phyloP scores from a whole-genome alignment of 495 filamentous ascomycete genomes.

The Mytilinidion resinicola region DNA sequence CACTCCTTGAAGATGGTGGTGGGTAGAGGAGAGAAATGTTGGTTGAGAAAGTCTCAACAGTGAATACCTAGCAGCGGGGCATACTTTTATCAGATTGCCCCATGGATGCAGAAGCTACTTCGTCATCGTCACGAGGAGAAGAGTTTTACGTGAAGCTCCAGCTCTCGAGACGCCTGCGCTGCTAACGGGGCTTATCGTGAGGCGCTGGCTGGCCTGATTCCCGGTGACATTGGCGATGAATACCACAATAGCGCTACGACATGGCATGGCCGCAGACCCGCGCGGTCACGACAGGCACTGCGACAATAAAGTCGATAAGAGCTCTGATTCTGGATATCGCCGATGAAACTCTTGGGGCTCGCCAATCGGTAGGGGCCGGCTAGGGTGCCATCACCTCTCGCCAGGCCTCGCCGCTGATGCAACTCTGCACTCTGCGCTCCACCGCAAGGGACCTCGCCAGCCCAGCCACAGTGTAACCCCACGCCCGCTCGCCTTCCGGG shows the following conservation, averaged over 20 bases:
- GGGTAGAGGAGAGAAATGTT: constrained; percentile 4
- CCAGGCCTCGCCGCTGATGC: no score
- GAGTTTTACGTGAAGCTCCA: constrained; percentile 4
- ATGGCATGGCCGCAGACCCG: no score
- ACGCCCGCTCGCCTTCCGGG: neutral
- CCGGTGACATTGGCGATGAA: neutral
- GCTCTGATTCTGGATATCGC: no score
- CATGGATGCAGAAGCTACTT: neutral
- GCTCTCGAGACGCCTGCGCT: neutral
- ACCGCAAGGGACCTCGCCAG: neutral
- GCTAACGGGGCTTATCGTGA: constrained; percentile 7
- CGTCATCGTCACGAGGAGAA: constrained; percentile 3
- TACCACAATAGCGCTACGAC: neutral
- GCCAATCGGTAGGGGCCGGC: no score
- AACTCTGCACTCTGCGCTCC: neutral
- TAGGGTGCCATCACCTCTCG: no score
- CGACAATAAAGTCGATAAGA: no score
- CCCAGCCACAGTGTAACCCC: neutral
- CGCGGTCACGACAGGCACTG: no score
- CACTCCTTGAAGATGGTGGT: neutral
- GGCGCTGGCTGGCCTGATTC: neutral
- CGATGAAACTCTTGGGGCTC: no score
- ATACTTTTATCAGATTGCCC: constrained; percentile 10
- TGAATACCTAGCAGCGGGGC: constrained; percentile 1
- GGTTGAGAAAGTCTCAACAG: constrained; percentile 29